A percentile compares a stretch with the other conserved stretches of the same genome.
Conservation (phyloP, 306 rosid species). For the Alnus rubra region DNA sequence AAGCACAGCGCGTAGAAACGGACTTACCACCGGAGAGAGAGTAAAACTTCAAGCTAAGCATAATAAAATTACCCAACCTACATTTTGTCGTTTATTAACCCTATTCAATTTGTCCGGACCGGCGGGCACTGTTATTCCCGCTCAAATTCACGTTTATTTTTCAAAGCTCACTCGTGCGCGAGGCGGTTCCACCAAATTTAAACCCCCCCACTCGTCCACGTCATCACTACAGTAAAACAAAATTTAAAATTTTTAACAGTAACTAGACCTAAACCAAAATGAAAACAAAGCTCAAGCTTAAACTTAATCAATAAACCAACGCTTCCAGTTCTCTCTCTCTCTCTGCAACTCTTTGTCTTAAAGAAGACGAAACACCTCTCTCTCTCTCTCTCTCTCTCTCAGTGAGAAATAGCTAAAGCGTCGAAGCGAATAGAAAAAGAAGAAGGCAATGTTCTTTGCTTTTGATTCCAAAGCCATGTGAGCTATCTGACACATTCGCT, state of each 20-base stretch:
- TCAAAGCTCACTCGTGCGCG: conserved; percentile 45
- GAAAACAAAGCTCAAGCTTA: conserved; percentile 24
- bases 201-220: conserved; percentile 44
- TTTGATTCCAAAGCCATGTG: conserved; percentile 73
- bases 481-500: conserved; percentile 74
- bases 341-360: conserved; percentile 68
- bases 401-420: conserved; percentile 31
- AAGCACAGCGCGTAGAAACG: background rate
- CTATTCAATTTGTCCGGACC: conserved; percentile 18
- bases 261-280: conserved; percentile 3
- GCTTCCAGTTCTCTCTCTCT: conserved; percentile 25
- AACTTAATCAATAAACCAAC: conserved; percentile 24
- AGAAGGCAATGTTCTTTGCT: conserved; percentile 47
- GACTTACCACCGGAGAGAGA: background rate
- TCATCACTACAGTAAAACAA: conserved; percentile 33
- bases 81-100: background rate
- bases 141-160: conserved; percentile 48
- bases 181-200: conserved; percentile 42
- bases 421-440: conserved; percentile 27
- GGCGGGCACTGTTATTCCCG: conserved; percentile 82
- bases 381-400: conserved; percentile 19
- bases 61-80: background rate
- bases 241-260: background rate
- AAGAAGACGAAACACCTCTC: conserved; percentile 76
- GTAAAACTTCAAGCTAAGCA: background rate